Evolutionary conservation across 2,329 filamentous ascomycete species (phyloP), one percentile per base, ranked within the genome.

Genomic region (Amauroascus niger): DNA sequence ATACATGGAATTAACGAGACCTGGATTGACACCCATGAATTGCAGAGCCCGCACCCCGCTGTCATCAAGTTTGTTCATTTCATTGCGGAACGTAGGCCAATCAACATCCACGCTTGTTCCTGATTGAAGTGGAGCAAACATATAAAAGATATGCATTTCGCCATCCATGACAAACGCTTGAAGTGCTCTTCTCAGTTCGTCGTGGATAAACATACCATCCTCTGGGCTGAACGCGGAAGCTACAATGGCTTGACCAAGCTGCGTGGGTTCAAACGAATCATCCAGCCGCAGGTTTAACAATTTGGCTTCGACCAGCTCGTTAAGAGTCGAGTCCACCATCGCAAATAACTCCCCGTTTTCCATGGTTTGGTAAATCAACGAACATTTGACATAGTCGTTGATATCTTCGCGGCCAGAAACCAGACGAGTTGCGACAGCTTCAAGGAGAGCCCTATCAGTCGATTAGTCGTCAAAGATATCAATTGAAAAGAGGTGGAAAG

Each of bases 91-190:
- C 0, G 82, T 77, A 50, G 79, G 78, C 86, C 86, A 89, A 61
- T 88, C 84, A 54, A 89, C 76, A 7, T 74, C 70, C 2, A 76
- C 69, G 16, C 60, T 63, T 35, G 62, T 63, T 7, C 68, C 65
- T 20, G 67, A 64, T 55, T 87, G 81, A 1, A 89, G 77, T 0
- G 86, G 86, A 0, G 86, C 88, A 58, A 89, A 88, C 35, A 81
- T 82, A 64, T 89, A 90, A 45, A 88, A 76, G 11, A 87, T 78
- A 62, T 89, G 86, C 81, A 90, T 83, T 58, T 90, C 86, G 3
- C 84, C 83, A 62, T 89, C 85, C 79, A 90, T 83, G 11, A 88
- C 86, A 62, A 90, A 89, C 1, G 83, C 83, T 56, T 78, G 74
- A 2, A 89, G 73, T 0, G 86, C 83, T 59, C 78, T 78, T 54